These are phyloP conservation scores for Parastagonospora avenae DNA, from an alignment of 2,329 filamentous ascomycete species.

Conservation along the genomic window DNA sequence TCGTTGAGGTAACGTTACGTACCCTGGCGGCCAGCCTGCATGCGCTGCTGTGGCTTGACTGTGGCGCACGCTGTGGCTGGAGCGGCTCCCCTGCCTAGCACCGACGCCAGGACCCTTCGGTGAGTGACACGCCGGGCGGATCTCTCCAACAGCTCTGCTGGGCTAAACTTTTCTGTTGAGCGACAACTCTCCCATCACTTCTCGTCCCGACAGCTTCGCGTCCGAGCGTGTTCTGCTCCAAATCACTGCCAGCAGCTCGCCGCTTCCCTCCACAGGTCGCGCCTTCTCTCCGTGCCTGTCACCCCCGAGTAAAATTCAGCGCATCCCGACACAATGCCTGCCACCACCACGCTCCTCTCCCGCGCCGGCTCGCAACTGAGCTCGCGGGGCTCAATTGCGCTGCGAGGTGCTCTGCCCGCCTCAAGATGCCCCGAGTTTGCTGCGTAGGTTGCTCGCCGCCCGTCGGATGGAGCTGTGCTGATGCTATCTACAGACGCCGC, in stretches of 20 bases:
- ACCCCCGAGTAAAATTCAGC: conserved; percentile 28
- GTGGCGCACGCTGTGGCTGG: conserved; percentile 5
- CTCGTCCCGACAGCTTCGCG: conserved; percentile 16
- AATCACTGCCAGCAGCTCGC: conserved; percentile 21
- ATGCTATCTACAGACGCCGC: conserved; percentile 43
- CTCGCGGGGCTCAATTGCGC: conserved; percentile 46
- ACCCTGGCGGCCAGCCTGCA: conserved; percentile 19
- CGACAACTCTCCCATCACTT: conserved; percentile 28
- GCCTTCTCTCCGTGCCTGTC: conserved; percentile 11
- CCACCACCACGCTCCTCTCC: conserved; percentile 52
- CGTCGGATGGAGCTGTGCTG: conserved; percentile 22
- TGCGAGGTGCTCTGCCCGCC: conserved; percentile 53
- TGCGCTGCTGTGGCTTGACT: conserved; percentile 3
- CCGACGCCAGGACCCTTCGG: conserved; percentile 12
- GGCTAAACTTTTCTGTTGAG: conserved; percentile 41
- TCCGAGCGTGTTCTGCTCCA: conserved; percentile 27
- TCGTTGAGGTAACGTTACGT: conserved; percentile 20
- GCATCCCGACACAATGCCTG: conserved; percentile 59
- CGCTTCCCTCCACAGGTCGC: conserved; percentile 21
- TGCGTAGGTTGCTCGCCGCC: conserved; percentile 29
- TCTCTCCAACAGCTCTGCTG: conserved; percentile 27
- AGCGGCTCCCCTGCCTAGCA: conserved; percentile 2
- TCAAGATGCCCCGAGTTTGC: conserved; percentile 42
- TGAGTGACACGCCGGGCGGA: conserved; percentile 11
- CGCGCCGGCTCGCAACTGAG: conserved; percentile 53